Base-by-base conservation (phyloP, 2,329 filamentous ascomycete genomes). In the Colletotrichum caudatum region DNA sequence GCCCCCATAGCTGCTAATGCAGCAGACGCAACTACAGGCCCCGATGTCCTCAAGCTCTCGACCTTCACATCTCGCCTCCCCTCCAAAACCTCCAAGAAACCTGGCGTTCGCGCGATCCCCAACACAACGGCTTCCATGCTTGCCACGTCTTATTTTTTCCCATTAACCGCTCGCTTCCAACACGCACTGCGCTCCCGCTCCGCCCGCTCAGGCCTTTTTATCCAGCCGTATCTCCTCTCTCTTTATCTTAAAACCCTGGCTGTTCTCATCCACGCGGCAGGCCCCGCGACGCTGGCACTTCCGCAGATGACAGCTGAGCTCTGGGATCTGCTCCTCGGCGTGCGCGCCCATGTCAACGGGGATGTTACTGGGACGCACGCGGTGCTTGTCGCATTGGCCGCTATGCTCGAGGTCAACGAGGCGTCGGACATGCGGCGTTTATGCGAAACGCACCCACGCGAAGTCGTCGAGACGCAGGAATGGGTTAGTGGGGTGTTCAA, bases 221-320 rank as follows among this genome's bases (percentile, higher is more conserved):
- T 94, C 62, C 90, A 94, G 53, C 91, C 94, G 0, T 89, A 93
- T 71, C 86, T 98, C 7, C 88, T 98, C 0, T 87, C 91, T 0
- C 88, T 94, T 11, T 96, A 94, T 79, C 84, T 98, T 44, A 95
- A 97, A 80, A 99, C 96, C 0, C 85, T 98, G 0, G 92, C 92
- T 1, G 84, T 99, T 9, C 84, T 97, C 44, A 83, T 98, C 57
- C 92, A 97, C 75, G 93, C 95, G 0, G 89, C 93, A 0, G 96
- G 96, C 0, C 93, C 95, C 0, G 90, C 92, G 65, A 95, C 93
- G 0, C 85, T 95, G 0, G 86, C 89, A 1, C 87, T 98, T 0
- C 90, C 92, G 1, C 90, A 94, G 66, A 91, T 98, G 85, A 98
- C 94, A 1, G 85, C 90, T 12, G 94, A 98, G 81, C 88, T 97